These are phyloP conservation scores for Stagonosporopsis tanaceti DNA, from an alignment of 2,329 filamentous ascomycete genomes.

Conservation along the genomic window DNA sequence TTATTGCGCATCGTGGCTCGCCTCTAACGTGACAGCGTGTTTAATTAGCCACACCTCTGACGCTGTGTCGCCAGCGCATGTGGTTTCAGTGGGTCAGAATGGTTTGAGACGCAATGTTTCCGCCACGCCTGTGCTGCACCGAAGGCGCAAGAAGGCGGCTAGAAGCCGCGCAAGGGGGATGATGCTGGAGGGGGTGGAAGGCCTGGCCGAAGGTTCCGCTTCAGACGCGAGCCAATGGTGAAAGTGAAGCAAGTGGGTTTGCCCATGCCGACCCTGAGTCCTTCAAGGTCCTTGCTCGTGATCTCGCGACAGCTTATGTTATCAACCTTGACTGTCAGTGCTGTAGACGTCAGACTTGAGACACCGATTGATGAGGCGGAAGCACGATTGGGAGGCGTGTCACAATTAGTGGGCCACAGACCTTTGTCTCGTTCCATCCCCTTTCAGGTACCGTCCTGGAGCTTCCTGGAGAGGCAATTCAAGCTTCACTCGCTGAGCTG, in stretches of 20 bases:
- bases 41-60: constrained; percentile 27
- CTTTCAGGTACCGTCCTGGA: constrained; percentile 40
- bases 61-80: constrained; percentile 35
- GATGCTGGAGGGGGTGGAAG: constrained; percentile 32
- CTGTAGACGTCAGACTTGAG: constrained; percentile 39
- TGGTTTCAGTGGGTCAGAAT: constrained; percentile 25
- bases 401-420: constrained; percentile 29
- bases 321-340: constrained; percentile 31
- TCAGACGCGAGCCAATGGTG: constrained; percentile 27
- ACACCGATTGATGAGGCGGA: constrained; percentile 42
- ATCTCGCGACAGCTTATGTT: constrained; percentile 30
- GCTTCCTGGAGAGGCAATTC: constrained; percentile 35
- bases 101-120: constrained; percentile 34
- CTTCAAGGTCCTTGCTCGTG: constrained; percentile 26
- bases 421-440: constrained; percentile 37
- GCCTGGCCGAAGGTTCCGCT: constrained; percentile 20
- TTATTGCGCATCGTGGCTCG: constrained; percentile 27
- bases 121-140: constrained; percentile 23
- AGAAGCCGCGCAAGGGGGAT: constrained; percentile 29
- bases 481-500: constrained; percentile 46
- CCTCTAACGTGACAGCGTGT: constrained; percentile 33
- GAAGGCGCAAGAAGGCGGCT: constrained; percentile 34
- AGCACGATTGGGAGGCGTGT: constrained; percentile 37
- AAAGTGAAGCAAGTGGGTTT: constrained; percentile 36
- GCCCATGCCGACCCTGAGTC: constrained; percentile 20